Conservation (phyloP, 2,329 filamentous ascomycete genomes). For the Gyromitra esculenta region DNA sequence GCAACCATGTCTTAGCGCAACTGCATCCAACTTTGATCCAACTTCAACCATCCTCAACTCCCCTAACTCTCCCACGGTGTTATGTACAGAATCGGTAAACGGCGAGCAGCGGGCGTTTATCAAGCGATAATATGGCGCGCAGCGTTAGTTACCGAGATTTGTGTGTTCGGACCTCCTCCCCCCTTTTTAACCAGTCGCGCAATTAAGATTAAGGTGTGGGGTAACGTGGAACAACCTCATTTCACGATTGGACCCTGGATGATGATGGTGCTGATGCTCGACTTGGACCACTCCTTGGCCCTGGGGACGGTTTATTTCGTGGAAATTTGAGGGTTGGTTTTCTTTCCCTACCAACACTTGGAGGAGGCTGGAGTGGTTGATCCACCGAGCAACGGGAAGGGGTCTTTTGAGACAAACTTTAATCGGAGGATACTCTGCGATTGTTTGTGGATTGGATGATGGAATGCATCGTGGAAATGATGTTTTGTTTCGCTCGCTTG, state of each 20-base stretch:
- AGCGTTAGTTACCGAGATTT: conserved; percentile 8
- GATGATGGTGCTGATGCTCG: background rate
- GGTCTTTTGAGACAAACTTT: background rate
- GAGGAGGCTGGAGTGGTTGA: background rate
- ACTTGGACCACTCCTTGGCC: conserved; percentile 9
- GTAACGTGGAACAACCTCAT: conserved; percentile 13
- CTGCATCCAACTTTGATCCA: conserved; percentile 1
- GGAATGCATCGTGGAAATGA: background rate
- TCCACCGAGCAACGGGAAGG: background rate
- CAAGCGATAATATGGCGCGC: conserved; percentile 9
- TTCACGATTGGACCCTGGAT: background rate
- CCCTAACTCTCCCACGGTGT: background rate
- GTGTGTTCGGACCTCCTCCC: background rate
- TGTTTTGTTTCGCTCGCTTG: background rate
- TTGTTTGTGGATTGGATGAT: background rate
- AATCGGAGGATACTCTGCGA: background rate
- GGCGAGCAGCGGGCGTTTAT: conserved; percentile 2
- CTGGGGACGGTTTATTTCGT: background rate
- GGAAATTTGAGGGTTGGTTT: conserved; percentile 3
- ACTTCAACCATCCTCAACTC: background rate
- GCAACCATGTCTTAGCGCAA: conserved; percentile 14
- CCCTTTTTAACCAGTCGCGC: background rate
- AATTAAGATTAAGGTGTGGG: conserved; percentile 21
- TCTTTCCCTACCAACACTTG: background rate
- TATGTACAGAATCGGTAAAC: background rate